These are phyloP conservation scores for Cymodocea nodosa DNA, from an alignment of 116 monocot genomes.

Conservation along the genomic window DNA sequence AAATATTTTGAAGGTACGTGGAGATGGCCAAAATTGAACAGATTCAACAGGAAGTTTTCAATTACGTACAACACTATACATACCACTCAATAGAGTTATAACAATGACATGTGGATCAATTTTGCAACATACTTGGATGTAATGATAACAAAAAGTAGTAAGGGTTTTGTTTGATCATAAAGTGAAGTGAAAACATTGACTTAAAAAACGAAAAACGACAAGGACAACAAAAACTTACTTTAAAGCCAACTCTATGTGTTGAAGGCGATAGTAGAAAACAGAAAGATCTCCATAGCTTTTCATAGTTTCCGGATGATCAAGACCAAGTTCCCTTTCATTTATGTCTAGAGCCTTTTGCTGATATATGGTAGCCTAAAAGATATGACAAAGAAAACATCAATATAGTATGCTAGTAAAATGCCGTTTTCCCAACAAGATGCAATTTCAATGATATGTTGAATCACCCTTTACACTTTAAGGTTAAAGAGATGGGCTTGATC, in stretches of 20 bases:
- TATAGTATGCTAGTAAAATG: background rate
- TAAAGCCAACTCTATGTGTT: conserved; percentile 87
- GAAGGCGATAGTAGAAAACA: conserved; percentile 94
- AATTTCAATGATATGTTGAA: background rate
- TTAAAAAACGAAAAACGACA: background rate
- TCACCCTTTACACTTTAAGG: too few species aligned
- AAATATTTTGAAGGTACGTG: too few species aligned
- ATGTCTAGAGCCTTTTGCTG: conserved; percentile 54
- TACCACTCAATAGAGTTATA: too few species aligned
- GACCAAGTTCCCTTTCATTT: conserved; percentile 92
- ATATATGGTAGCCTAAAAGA: conserved; percentile 19
- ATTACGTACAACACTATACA: too few species aligned
- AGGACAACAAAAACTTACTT: conserved; percentile 30
- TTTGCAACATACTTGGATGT: too few species aligned
- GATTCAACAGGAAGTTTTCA: too few species aligned
- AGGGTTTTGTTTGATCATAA: too few species aligned
- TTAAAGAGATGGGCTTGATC: too few species aligned
- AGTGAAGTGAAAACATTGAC: background rate
- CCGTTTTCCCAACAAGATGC: background rate
- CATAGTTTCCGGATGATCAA: conserved; percentile 97
- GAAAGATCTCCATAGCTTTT: conserved; percentile 98
- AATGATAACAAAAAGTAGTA: too few species aligned
- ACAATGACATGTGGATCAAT: too few species aligned
- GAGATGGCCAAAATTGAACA: too few species aligned
- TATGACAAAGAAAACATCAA: background rate